These are phyloP conservation scores for Hanseniaspora gamundiae DNA, from an alignment of 1,139 yeast genomes.

Conservation along the genomic window DNA sequence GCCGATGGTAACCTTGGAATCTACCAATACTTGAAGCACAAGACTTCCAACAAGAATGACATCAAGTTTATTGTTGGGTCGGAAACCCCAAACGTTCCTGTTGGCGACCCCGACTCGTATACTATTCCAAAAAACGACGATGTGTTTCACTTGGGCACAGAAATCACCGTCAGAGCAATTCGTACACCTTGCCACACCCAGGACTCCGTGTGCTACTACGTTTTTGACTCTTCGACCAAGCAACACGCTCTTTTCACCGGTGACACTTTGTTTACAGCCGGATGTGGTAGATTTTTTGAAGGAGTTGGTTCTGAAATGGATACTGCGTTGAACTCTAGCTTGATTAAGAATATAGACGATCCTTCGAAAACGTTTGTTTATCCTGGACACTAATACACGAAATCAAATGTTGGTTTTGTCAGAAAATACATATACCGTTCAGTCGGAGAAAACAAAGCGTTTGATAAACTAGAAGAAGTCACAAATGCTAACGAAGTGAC, in stretches of 20 bases:
- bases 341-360: constrained; percentile 42
- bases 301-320: constrained; percentile 81
- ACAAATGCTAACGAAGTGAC: constrained; percentile 50
- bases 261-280: constrained; percentile 85
- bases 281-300: constrained; percentile 95
- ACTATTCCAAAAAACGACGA: constrained; percentile 49
- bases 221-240: constrained; percentile 43
- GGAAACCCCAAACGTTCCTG: constrained; percentile 31
- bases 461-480: constrained; percentile 41
- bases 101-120: not conserved
- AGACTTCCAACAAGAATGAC: constrained; percentile 32
- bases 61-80: constrained; percentile 63
- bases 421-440: constrained; percentile 42
- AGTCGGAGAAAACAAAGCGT: constrained; percentile 33
- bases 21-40: constrained; percentile 15
- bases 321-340: constrained; percentile 41
- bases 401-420: constrained; percentile 67
- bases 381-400: constrained; percentile 95
- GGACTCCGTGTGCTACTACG: constrained; percentile 84
- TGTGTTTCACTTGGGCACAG: constrained; percentile 48
- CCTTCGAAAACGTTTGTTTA: constrained; percentile 35
- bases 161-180: constrained; percentile 60
- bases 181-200: constrained; percentile 98
- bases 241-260: constrained; percentile 84
- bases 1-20: constrained; percentile 69